A percentile compares a stretch with the other conserved stretches of the same genome.
Conservation (phyloP, 495 filamentous ascomycete species). For the Jackrogersella multiformis region DNA sequence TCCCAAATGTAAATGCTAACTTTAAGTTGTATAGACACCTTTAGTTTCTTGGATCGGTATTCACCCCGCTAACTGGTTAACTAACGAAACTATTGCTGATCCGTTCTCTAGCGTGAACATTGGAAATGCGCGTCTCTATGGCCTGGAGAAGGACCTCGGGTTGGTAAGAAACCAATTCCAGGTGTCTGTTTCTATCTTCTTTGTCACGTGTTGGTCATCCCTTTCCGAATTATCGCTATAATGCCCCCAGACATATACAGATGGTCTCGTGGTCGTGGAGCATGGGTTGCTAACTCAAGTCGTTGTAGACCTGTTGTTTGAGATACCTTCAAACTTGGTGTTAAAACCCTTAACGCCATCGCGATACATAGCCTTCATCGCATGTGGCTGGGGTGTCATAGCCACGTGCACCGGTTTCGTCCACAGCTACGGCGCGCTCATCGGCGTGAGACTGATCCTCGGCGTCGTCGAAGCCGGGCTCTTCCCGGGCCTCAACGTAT, state of each 20-base stretch:
- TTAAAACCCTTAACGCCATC: constrained; percentile 72
- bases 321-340: constrained; percentile 71
- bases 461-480: constrained; percentile 73
- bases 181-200: constrained; percentile 74
- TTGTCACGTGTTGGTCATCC: constrained; percentile 68
- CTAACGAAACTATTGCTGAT: neutral
- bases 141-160: constrained; percentile 71
- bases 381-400: constrained; percentile 73
- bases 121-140: constrained; percentile 76
- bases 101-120: constrained; percentile 69
- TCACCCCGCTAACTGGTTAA: neutral
- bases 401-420: constrained; percentile 74
- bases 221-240: neutral
- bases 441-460: constrained; percentile 68
- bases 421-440: constrained; percentile 60
- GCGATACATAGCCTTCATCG: constrained; percentile 72
- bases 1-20: constrained; percentile 12
- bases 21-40: constrained; percentile 40
- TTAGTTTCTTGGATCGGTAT: constrained; percentile 55
- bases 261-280: neutral
- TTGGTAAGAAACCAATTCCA: constrained; percentile 73
- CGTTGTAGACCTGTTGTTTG: constrained; percentile 59
- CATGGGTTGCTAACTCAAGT: neutral
- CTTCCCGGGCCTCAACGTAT: constrained; percentile 75
- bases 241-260: neutral